phyloP scores from a whole-genome alignment of 2,329 filamentous ascomycete genomes.

The Ceratocystis destructans region DNA sequence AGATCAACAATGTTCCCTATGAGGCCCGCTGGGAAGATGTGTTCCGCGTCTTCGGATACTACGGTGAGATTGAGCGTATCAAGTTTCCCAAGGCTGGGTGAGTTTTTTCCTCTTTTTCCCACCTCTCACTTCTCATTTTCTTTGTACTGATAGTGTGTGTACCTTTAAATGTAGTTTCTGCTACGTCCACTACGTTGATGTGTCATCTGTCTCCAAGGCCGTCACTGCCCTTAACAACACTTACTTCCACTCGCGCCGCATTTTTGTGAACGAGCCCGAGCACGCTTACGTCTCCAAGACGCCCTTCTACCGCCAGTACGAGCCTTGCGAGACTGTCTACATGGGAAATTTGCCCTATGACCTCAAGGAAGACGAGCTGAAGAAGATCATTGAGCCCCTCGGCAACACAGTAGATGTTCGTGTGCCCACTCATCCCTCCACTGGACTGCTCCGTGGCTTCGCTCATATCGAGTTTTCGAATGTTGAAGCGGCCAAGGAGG shows the following conservation, averaged over 20 bases:
- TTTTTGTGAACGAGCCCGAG: conserved; percentile 15
- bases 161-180: neutral
- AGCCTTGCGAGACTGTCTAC: conserved; percentile 44
- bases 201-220: conserved; percentile 8
- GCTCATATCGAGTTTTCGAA: conserved; percentile 70
- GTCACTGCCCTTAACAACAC: conserved; percentile 15
- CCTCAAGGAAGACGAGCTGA: conserved; percentile 70
- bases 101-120: conserved; percentile 8
- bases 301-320: neutral
- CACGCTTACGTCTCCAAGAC: conserved; percentile 8
- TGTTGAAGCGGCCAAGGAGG: conserved; percentile 49
- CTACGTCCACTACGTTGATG: conserved; percentile 17
- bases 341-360: conserved; percentile 80
- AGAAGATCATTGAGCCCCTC: conserved; percentile 59
- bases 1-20: conserved; percentile 13
- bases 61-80: conserved; percentile 18
- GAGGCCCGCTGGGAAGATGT: conserved; percentile 17
- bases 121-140: neutral
- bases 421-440: conserved; percentile 67
- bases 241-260: conserved; percentile 18
- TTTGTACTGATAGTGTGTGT: neutral
- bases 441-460: conserved; percentile 70
- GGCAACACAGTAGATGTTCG: conserved; percentile 60
- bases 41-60: conserved; percentile 18
- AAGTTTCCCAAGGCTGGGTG: conserved; percentile 16